These are phyloP conservation scores for Collariella sp. DNA, from an alignment of 495 filamentous ascomycete species.

Conservation along the genomic window DNA sequence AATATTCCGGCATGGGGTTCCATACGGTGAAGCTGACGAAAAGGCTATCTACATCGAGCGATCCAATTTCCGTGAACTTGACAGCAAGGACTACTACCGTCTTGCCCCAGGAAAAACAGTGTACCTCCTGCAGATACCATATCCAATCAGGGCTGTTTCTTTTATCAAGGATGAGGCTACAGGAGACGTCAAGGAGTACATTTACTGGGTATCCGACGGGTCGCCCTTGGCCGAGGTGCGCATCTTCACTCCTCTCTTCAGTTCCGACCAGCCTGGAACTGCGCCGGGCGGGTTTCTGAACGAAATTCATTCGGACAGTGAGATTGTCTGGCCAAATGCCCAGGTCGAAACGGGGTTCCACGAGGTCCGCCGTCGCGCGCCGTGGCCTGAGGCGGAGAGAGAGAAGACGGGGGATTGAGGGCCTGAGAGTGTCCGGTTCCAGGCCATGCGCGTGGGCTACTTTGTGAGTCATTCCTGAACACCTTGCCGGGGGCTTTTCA, in stretches of 20 bases:
- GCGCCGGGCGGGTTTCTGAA: constrained; percentile 64
- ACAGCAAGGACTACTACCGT: constrained; percentile 77
- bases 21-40: constrained; percentile 59
- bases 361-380: constrained; percentile 59
- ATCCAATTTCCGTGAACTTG: constrained; percentile 75
- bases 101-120: constrained; percentile 80
- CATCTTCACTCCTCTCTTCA: constrained; percentile 72
- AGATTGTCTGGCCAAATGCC: constrained; percentile 65
- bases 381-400: constrained; percentile 66
- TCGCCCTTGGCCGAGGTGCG: constrained; percentile 60
- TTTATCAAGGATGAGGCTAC: constrained; percentile 58
- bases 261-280: constrained; percentile 59
- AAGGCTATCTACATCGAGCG: constrained; percentile 84
- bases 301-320: constrained; percentile 71
- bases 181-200: constrained; percentile 67
- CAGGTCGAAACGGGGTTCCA: constrained; percentile 72
- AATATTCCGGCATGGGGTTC: constrained; percentile 50
- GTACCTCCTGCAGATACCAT: constrained; percentile 70
- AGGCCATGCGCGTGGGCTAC: constrained; percentile 78
- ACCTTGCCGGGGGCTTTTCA: background rate
- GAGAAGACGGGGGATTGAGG: constrained; percentile 48
- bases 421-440: constrained; percentile 70
- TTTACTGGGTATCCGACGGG: constrained; percentile 73
- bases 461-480: constrained; percentile 37
- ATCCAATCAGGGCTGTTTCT: constrained; percentile 64